Percentiles rank a stretch among this genome's conserved stretches.
These are phyloP conservation scores for Avena insularis DNA, from an alignment of 176 grass and related monocot genomes.

Conservation along the genomic window DNA sequence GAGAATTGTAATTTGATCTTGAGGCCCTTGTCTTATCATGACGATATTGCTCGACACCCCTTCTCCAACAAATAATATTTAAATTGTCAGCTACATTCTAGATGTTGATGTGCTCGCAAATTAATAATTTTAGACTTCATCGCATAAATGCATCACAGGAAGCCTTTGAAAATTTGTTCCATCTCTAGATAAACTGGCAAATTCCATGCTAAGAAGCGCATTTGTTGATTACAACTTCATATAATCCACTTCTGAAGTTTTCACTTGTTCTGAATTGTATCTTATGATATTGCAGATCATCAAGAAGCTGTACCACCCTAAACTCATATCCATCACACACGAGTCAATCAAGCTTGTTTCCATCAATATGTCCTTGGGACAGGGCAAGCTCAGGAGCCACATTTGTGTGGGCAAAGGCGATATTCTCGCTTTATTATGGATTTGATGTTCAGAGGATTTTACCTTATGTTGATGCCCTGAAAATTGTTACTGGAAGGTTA, in stretches of 20 bases:
- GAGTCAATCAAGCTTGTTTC: constrained; percentile 84
- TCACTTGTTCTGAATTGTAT: constrained; percentile 18
- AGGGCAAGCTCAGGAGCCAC: constrained; percentile 31
- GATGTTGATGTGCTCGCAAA: no score
- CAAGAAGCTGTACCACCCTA: constrained; percentile 71
- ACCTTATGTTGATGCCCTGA: constrained; percentile 61
- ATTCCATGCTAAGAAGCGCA: no score
- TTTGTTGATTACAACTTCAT: neutral
- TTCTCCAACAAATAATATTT: no score
- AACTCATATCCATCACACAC: constrained; percentile 76
- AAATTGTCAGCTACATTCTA: no score
- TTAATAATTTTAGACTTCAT: no score
- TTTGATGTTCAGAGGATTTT: constrained; percentile 59
- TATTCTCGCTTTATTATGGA: constrained; percentile 81
- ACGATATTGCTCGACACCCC: no score
- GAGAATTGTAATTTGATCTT: no score
- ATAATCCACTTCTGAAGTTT: neutral
- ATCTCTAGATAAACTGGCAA: no score
- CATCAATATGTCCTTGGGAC: constrained; percentile 60
- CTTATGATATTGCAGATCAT: constrained; percentile 62
- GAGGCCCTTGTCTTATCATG: no score
- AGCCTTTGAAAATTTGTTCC: no score
- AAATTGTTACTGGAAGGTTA: constrained; percentile 20
- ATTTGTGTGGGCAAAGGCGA: constrained; percentile 52
- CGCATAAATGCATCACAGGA: no score